These are phyloP conservation scores for Phyllosticta citriasiana DNA, from an alignment of 2,329 filamentous ascomycete genomes.

Conservation along the genomic window DNA sequence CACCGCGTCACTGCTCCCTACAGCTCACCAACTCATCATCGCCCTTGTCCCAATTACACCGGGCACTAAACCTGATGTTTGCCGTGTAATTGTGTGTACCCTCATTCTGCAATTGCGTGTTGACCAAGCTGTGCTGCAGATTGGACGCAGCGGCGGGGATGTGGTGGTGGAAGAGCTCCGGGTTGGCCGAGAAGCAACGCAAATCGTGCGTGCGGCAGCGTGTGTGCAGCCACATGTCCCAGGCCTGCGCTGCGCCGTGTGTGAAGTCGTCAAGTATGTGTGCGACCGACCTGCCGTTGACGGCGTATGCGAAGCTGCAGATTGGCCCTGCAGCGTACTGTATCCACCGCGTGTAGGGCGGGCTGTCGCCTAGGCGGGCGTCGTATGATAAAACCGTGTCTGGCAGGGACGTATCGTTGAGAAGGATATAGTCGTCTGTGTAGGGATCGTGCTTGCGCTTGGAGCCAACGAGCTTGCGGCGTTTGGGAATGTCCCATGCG, in stretches of 20 bases:
- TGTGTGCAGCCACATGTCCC: constrained; percentile 13
- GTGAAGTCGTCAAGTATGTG: constrained; percentile 6
- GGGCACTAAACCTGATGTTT: constrained; percentile 12
- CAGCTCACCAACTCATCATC: constrained; percentile 7
- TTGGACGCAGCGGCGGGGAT: constrained; percentile 2
- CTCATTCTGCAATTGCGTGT: neutral
- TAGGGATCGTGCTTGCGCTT: neutral
- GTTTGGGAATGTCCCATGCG: neutral
- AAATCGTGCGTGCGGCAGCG: constrained; percentile 9
- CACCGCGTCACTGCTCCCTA: neutral
- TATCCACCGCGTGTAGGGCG: constrained; percentile 2
- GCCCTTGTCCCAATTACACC: constrained; percentile 9
- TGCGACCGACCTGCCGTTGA: constrained; percentile 1
- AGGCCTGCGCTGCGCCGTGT: constrained; percentile 5
- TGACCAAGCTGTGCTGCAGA: constrained; percentile 9
- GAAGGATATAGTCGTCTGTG: constrained; percentile 5
- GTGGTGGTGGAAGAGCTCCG: constrained; percentile 14
- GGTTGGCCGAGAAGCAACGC: constrained; percentile 11
- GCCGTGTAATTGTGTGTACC: constrained; percentile 4
- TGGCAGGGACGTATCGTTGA: constrained; percentile 9
- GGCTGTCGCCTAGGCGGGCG: constrained; percentile 3
- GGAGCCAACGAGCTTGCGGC: neutral
- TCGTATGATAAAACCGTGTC: constrained; percentile 7
- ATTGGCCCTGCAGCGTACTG: constrained; percentile 11
- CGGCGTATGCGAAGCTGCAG: constrained; percentile 13